phyloP scores from a whole-genome alignment of 2,329 filamentous ascomycete genomes.

The Exophiala lecanii-corni region DNA sequence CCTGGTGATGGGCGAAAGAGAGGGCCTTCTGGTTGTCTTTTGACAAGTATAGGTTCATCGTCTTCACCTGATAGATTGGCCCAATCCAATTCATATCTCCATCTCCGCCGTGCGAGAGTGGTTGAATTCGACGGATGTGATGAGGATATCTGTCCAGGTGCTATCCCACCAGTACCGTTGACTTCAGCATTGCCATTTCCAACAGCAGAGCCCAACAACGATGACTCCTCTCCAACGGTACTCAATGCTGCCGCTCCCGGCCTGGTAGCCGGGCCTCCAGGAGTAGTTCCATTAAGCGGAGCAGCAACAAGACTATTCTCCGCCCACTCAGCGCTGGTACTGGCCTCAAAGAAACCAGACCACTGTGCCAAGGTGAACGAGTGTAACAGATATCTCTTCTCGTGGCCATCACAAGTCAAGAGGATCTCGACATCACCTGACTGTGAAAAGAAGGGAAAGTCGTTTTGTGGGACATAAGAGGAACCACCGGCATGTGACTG shows the following conservation, averaged over 20 bases:
- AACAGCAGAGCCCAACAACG: conserved; percentile 31
- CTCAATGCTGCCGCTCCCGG: conserved; percentile 45
- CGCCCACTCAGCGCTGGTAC: conserved; percentile 75
- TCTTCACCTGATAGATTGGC: conserved; percentile 61
- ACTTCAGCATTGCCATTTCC: not conserved
- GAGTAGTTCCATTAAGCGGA: conserved; percentile 23
- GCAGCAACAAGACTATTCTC: conserved; percentile 30
- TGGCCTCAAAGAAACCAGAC: conserved; percentile 89
- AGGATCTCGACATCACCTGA: conserved; percentile 91
- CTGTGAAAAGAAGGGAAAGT: conserved; percentile 86
- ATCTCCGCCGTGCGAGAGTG: conserved; percentile 55
- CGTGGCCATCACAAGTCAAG: conserved; percentile 63
- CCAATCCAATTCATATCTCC: conserved; percentile 84
- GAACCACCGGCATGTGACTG: conserved; percentile 77
- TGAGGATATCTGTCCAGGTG: not conserved
- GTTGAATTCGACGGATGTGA: conserved; percentile 11
- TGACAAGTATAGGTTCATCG: conserved; percentile 79
- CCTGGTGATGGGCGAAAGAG: conserved; percentile 25
- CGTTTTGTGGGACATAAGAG: conserved; percentile 70
- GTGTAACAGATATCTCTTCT: conserved; percentile 83
- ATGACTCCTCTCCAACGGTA: conserved; percentile 47
- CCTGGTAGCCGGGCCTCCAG: conserved; percentile 8
- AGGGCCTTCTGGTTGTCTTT: conserved; percentile 47
- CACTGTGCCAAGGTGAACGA: conserved; percentile 81
- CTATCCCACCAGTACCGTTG: not conserved